Evolutionary conservation across 2,329 filamentous ascomycete species (phyloP).

Genomic region (Scytalidium sp.): DNA sequence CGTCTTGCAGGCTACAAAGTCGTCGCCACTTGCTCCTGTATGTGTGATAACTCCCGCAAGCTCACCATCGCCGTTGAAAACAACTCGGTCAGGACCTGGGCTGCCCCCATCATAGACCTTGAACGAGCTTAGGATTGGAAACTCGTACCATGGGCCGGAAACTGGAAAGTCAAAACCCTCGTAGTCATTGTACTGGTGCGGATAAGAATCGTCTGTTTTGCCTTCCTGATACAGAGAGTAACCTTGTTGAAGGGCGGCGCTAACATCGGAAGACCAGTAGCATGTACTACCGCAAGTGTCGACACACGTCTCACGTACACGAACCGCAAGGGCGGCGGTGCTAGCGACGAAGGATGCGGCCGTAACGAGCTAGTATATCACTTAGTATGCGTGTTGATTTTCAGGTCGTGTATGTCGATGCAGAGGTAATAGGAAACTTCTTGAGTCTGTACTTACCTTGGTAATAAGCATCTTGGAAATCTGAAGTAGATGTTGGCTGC

Average conservation of each 20-base stretch:
- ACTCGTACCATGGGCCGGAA: constrained; percentile 59
- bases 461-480: background rate
- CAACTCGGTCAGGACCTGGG: constrained; percentile 64
- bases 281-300: constrained; percentile 48
- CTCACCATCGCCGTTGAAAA: constrained; percentile 55
- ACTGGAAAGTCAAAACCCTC: constrained; percentile 60
- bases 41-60: constrained; percentile 67
- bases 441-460: background rate
- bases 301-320: background rate
- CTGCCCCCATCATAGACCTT: constrained; percentile 52
- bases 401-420: background rate
- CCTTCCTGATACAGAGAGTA: constrained; percentile 46
- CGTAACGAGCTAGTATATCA: background rate
- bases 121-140: constrained; percentile 51
- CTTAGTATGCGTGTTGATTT: background rate
- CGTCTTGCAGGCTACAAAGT: constrained; percentile 61
- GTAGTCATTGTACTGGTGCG: constrained; percentile 59
- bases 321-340: background rate
- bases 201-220: constrained; percentile 38
- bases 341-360: background rate
- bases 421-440: background rate
- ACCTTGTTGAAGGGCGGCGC: constrained; percentile 46
- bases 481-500: background rate
- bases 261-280: constrained; percentile 49
- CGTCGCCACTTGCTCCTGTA: constrained; percentile 64